Percentiles rank a stretch among this genome's conserved stretches.
Conservation (phyloP, 345 rosid genomes). For the Populus simonii region DNA sequence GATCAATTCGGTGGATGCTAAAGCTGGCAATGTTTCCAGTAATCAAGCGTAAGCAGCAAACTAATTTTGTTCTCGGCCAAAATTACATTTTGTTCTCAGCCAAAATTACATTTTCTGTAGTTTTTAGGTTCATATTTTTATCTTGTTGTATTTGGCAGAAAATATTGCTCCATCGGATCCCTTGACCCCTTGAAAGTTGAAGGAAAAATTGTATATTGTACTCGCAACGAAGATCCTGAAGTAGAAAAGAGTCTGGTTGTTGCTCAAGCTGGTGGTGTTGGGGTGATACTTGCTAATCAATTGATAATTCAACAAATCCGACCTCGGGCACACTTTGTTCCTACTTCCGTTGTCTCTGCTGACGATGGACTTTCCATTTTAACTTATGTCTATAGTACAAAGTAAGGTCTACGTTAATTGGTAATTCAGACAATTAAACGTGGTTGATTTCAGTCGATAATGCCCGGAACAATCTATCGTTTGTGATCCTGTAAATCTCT, state of each 20-base stretch:
- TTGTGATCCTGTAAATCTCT: too few species aligned
- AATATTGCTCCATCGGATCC: neutral
- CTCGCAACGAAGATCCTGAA: neutral
- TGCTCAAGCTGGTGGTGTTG: neutral
- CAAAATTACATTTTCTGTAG: too few species aligned
- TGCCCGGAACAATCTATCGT: too few species aligned
- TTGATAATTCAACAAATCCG: too few species aligned
- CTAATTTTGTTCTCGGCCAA: neutral
- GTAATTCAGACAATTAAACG: too few species aligned
- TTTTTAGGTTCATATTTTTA: too few species aligned
- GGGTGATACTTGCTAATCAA: neutral
- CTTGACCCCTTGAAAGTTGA: neutral
- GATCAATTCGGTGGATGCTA: constrained; percentile 5
- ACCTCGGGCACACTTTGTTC: too few species aligned
- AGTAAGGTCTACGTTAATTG: too few species aligned
- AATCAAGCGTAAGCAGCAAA: neutral
- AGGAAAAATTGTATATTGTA: constrained; percentile 14
- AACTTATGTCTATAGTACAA: too few species aligned
- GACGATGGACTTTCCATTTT: too few species aligned
- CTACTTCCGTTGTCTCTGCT: too few species aligned
- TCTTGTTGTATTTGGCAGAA: neutral
- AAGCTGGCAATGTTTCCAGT: constrained; percentile 2
- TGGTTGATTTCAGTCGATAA: too few species aligned
- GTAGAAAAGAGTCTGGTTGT: neutral
- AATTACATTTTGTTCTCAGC: neutral